Base-by-base conservation (phyloP, 2,329 filamentous ascomycete species). In the Corynespora cassiicola region DNA sequence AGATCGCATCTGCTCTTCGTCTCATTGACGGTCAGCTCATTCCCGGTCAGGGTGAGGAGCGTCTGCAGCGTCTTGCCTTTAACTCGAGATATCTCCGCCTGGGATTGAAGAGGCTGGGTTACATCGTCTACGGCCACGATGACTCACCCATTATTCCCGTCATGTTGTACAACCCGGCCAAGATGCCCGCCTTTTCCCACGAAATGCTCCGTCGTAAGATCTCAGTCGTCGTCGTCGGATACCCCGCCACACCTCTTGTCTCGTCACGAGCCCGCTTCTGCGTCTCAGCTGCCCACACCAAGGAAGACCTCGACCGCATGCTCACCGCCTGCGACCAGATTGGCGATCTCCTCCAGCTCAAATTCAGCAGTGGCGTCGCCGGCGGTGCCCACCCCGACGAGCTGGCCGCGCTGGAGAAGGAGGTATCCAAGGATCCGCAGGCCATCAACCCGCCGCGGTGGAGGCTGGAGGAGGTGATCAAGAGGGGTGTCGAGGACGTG, bases 171-270 rank as follows among this genome's bases (percentile, higher is more conserved):
- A 90, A 97, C 73, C 94, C 94, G n/a, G 94, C 89, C 59, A 99
- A 99, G 75, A 96, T 99, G 79, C 88, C 92, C 4, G 92, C 94
- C 42, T 99, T 99, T 72, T 96, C 90, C 32, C 94, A 96, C 66
- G 94, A 97, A 70, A 97, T 99, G 94, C 82, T 97, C 45, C 89
- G 88, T 74, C 89, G 94, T 63, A 97, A 96, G 72, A 97, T 99
- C 56, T 94, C 92, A 0, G 89, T 97, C 34, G 94, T 99, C 24
- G 89, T 99, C 29, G 94, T 99, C 46, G 94, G 92, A 35, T 99
- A 99, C 66, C 94, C 94, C 5, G 94, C 92, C 7, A 99, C 94
- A 2, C 94, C 94, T 1, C 81, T 99, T 29, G 95, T 97, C 56
- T 95, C 88, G 47, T 96, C 92, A 14, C 87, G 94, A 50, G 94